phyloP scores from a whole-genome alignment of 306 rosid genomes.

The Dryas alaskensis region DNA sequence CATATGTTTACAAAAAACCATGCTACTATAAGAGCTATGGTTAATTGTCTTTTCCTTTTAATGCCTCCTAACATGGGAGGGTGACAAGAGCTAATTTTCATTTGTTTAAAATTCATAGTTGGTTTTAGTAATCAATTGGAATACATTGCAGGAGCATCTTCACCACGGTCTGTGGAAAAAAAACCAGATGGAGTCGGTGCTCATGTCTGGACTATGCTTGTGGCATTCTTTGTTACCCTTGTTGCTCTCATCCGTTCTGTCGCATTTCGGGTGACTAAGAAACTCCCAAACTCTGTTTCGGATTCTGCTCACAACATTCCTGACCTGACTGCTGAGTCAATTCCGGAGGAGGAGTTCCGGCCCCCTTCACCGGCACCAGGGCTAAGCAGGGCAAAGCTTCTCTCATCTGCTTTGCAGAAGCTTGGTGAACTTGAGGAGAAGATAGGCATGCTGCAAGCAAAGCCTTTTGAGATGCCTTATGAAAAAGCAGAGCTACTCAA shows the following conservation, averaged over 20 bases:
- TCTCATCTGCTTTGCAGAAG: conserved; percentile 57
- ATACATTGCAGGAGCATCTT: conserved; percentile 47
- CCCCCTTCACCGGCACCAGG: conserved; percentile 61
- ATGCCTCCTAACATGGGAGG: not conserved
- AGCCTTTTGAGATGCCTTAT: conserved; percentile 72
- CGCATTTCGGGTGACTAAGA: conserved; percentile 31
- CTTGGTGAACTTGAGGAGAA: conserved; percentile 72
- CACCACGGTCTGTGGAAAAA: conserved; percentile 27
- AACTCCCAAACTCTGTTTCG: conserved; percentile 25
- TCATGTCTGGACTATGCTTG: conserved; percentile 43
- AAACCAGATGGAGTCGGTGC: conserved; percentile 31
- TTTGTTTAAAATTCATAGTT: not conserved
- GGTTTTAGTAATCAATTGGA: not conserved
- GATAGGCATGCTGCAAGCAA: conserved; percentile 61
- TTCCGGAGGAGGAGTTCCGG: conserved; percentile 44
- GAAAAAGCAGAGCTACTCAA: conserved; percentile 85
- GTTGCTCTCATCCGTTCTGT: conserved; percentile 39
- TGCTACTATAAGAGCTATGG: not conserved
- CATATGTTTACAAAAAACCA: not conserved
- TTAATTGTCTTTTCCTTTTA: not conserved
- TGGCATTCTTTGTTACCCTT: conserved; percentile 57
- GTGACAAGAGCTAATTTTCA: not conserved
- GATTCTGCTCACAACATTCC: conserved; percentile 33
- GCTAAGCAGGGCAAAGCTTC: conserved; percentile 34
- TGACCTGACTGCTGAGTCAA: conserved; percentile 26